Evolutionary conservation across 768 basidiomycete genomes (phyloP).

Genomic region (Suillus decipiens): DNA sequence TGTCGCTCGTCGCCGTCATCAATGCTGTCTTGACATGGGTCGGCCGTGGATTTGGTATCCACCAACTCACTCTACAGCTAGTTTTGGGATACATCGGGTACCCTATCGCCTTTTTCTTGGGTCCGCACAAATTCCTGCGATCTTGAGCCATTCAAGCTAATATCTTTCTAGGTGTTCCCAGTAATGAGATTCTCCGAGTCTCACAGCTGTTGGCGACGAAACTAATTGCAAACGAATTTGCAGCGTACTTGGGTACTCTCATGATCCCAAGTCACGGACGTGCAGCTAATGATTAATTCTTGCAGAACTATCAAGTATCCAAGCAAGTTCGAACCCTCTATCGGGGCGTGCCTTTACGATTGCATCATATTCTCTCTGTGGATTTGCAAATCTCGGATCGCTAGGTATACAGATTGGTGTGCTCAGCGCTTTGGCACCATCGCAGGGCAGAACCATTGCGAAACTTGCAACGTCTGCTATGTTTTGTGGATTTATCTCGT

Average conservation of each 20-base stretch:
- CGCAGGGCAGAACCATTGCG: slow-evolving; percentile 70
- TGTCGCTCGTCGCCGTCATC: slow-evolving; percentile 78
- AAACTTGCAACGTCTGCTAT: slow-evolving; percentile 67
- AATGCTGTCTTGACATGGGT: slow-evolving; percentile 90
- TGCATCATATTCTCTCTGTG: slow-evolving; percentile 85
- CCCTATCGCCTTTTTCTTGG: slow-evolving; percentile 79
- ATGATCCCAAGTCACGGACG: not conserved
- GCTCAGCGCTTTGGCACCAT: slow-evolving; percentile 66
- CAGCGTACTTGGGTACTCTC: slow-evolving; percentile 56
- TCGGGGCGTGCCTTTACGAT: slow-evolving; percentile 78
- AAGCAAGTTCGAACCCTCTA: slow-evolving; percentile 53
- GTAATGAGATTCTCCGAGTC: slow-evolving; percentile 77
- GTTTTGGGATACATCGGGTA: slow-evolving; percentile 88
- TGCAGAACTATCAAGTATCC: slow-evolving; percentile 45
- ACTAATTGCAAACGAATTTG: slow-evolving; percentile 86
- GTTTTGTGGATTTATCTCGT: slow-evolving; percentile 68
- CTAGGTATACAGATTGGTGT: slow-evolving; percentile 87
- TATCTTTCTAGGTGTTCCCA: slow-evolving; percentile 60
- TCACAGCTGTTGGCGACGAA: slow-evolving; percentile 84
- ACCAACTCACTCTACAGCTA: slow-evolving; percentile 79
- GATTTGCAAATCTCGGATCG: slow-evolving; percentile 86
- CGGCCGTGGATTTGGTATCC: slow-evolving; percentile 82
- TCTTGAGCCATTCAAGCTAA: slow-evolving; percentile 8
- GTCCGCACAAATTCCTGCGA: slow-evolving; percentile 21
- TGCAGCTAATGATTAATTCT: not conserved